phyloP scores from a whole-genome alignment of 73 alveolate species.

The Stentor coeruleus region DNA sequence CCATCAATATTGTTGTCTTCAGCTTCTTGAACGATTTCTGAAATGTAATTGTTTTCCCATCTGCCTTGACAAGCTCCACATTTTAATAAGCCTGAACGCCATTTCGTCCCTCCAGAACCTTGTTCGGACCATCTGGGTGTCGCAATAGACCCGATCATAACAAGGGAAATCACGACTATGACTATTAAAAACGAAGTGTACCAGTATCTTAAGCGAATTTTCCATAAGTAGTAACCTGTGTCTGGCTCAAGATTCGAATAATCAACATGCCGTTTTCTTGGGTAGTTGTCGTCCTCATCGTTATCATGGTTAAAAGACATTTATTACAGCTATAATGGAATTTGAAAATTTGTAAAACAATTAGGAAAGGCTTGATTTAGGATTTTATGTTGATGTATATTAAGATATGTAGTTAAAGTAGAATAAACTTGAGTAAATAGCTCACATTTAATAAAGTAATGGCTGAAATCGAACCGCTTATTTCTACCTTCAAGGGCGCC shows the following conservation, averaged over 20 bases:
- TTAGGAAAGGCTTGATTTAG: too few species aligned
- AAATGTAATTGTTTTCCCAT: neutral
- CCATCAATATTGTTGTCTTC: neutral
- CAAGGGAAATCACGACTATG: neutral
- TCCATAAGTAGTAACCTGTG: neutral
- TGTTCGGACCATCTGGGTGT: constrained; percentile 3
- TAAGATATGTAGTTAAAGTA: too few species aligned
- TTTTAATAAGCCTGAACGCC: neutral
- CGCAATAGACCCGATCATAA: neutral
- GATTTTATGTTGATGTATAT: too few species aligned
- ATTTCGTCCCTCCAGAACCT: neutral
- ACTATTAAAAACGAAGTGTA: neutral
- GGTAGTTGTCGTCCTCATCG: neutral
- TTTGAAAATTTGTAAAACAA: neutral
- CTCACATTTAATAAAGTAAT: too few species aligned
- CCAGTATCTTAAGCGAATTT: neutral
- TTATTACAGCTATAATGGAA: neutral
- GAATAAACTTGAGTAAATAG: too few species aligned
- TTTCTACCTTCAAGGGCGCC: neutral
- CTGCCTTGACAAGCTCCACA: constrained; percentile 21
- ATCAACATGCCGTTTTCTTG: neutral
- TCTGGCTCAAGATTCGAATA: neutral
- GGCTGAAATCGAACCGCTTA: neutral
- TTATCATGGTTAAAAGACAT: neutral
- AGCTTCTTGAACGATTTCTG: neutral